Base-by-base conservation (phyloP, 345 rosid species). In the Rhizophora apiculata region DNA sequence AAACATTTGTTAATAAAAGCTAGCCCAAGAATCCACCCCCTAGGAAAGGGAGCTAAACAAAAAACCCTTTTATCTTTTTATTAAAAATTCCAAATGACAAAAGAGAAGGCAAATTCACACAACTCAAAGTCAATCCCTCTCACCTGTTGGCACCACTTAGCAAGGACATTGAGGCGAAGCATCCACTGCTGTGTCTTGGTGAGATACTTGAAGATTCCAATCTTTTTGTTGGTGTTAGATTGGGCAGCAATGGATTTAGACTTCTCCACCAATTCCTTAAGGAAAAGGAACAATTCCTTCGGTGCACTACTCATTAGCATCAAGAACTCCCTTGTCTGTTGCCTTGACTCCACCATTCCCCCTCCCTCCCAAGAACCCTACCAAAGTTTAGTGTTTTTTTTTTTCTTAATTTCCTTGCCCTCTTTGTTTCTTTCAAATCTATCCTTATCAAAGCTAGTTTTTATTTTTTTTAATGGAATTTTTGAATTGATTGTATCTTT, bases 111-210 rank as follows among this genome's bases (percentile, higher is more conserved):
- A 43, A 24, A 43, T 13, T 43, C 18, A 43, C 49, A 22, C 52
- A 22, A 11, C 31, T 21, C 60, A 43, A 5, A 69, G 9, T 3
- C 27, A 3, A 53, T 39, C 54, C 9, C 7, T 56, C 64, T 67
- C 75, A 92, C 99, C 98, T 96, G 98, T 79, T 89, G 90, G 77
- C 98, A 96, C 99, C 99, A 96, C 78, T 96, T 90, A 43, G 98
- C 89, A 16, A 92, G 91, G 32, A 92, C 97, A 83, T 86, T 86
- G 72, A 96, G 98, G 3, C 97, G 73, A 22, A 96, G 97, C 95
- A 92, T 84, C 54, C 99, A 96, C 72, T 96, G 98, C 78, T 89
- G 97, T 59, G 95, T 92, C 81, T 84, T 85, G 61, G 80, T 85
- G 39, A 92, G 63, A 78, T 79, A 96, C 89, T 90, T 92, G 63